phyloP scores from a whole-genome alignment of 768 basidiomycete genomes.

The Calocera viscosa region DNA sequence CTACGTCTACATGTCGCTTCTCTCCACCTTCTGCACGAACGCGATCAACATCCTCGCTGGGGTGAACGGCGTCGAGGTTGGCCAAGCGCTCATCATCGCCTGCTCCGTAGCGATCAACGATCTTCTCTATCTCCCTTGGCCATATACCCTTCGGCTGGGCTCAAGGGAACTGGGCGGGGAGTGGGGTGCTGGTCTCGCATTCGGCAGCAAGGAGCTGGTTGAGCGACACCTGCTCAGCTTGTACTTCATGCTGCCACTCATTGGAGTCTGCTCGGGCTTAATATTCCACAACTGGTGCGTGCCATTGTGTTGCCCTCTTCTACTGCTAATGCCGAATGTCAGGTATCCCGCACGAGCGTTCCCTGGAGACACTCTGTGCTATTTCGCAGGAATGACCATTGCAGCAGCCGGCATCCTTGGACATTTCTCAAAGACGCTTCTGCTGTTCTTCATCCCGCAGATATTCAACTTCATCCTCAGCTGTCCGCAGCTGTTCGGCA shows the following conservation, averaged over 20 bases:
- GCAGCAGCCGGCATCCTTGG: slow-evolving; percentile 94
- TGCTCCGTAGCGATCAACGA: slow-evolving; percentile 86
- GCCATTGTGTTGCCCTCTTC: background rate
- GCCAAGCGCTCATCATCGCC: slow-evolving; percentile 85
- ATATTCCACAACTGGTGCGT: slow-evolving; percentile 92
- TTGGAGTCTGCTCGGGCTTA: slow-evolving; percentile 81
- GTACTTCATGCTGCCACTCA: slow-evolving; percentile 92
- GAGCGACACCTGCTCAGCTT: slow-evolving; percentile 89
- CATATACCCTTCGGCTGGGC: slow-evolving; percentile 21
- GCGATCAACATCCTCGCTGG: slow-evolving; percentile 98
- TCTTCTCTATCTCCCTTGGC: slow-evolving; percentile 85
- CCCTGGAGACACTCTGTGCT: slow-evolving; percentile 94
- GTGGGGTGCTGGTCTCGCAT: slow-evolving; percentile 73
- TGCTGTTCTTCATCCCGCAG: slow-evolving; percentile 95
- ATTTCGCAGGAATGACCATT: slow-evolving; percentile 97
- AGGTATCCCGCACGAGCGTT: slow-evolving; percentile 96
- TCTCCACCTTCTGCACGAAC: slow-evolving; percentile 95
- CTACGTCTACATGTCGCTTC: slow-evolving; percentile 89
- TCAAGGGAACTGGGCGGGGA: slow-evolving; percentile 59
- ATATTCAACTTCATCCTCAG: slow-evolving; percentile 95
- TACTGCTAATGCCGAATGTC: slow-evolving; percentile 7
- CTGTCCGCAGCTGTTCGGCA: slow-evolving; percentile 84
- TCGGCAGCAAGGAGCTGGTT: slow-evolving; percentile 75
- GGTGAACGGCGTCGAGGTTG: slow-evolving; percentile 91
- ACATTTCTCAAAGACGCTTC: slow-evolving; percentile 91